Percentiles rank a stretch among this genome's conserved stretches.
These are phyloP conservation scores for Plasmodium knowlesi DNA, from an alignment of 169 alveolate species.

Conservation along the genomic window DNA sequence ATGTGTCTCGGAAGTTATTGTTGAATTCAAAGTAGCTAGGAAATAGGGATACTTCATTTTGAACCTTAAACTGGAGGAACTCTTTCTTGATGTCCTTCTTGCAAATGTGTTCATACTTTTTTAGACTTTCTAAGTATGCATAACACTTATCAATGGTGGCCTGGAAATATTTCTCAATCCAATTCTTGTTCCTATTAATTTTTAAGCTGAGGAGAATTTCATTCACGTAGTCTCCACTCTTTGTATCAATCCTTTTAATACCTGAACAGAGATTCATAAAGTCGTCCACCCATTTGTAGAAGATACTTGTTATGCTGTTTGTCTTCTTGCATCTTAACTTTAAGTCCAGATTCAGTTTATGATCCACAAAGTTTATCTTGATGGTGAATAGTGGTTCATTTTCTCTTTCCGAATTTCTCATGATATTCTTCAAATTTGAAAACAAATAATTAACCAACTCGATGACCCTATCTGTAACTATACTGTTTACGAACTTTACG, in stretches of 20 bases:
- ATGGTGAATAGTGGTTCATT: constrained; percentile 52
- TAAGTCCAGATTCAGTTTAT: constrained; percentile 37
- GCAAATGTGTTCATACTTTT: constrained; percentile 46
- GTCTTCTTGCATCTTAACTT: constrained; percentile 50
- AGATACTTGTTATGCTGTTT: constrained; percentile 18
- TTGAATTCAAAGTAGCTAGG: constrained; percentile 71
- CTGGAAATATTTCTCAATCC: constrained; percentile 32
- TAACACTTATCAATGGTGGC: constrained; percentile 31
- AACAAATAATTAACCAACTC: constrained; percentile 27
- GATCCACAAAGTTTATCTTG: constrained; percentile 35
- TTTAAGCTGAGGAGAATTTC: constrained; percentile 46
- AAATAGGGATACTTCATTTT: constrained; percentile 39
- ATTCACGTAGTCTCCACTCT: constrained; percentile 65
- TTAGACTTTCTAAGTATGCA: constrained; percentile 26
- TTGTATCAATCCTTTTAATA: constrained; percentile 63
- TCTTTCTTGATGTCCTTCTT: constrained; percentile 54
- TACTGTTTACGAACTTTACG: constrained; percentile 88
- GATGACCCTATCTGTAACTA: constrained; percentile 83
- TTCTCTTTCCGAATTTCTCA: constrained; percentile 4
- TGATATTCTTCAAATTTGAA: constrained; percentile 23
- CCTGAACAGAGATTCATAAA: constrained; percentile 60
- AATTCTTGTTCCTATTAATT: constrained; percentile 32
- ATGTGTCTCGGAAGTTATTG: constrained; percentile 53
- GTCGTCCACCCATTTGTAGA: constrained; percentile 63
- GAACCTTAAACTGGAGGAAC: constrained; percentile 22